phyloP scores from a whole-genome alignment of 306 rosid species.

The Rosa persica region DNA sequence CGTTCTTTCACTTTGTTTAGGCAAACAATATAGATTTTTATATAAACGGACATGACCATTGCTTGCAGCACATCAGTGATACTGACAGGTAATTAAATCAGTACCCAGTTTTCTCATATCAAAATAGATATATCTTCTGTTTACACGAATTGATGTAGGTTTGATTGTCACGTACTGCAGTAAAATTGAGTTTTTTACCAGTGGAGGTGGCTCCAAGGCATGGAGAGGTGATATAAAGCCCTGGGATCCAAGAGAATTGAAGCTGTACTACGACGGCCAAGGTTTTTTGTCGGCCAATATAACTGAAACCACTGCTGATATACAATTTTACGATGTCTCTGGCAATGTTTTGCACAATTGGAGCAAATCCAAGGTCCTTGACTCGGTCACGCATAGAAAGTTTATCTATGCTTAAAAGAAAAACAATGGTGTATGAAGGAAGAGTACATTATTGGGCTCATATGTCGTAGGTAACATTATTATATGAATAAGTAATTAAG shows the following conservation, averaged over 20 bases:
- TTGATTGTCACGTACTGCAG: conserved; percentile 32
- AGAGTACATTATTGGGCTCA: background rate
- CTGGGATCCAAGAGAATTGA: conserved; percentile 38
- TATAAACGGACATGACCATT: conserved; percentile 83
- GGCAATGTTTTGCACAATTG: conserved; percentile 57
- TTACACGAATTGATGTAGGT: background rate
- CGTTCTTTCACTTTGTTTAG: conserved; percentile 26
- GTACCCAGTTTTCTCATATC: background rate
- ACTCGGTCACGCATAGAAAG: background rate
- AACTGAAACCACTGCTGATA: conserved; percentile 31
- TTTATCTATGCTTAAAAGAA: background rate
- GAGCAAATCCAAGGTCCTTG: conserved; percentile 14
- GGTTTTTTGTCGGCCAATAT: conserved; percentile 66
- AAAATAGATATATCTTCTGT: background rate
- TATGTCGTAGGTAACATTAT: no score
- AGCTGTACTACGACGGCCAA: conserved; percentile 78
- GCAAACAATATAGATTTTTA: conserved; percentile 65
- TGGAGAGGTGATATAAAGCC: conserved; percentile 63
- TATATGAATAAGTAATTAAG: background rate
- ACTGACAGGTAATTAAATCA: conserved; percentile 40
- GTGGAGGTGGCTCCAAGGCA: conserved; percentile 92
- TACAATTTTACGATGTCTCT: conserved; percentile 50
- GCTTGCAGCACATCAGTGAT: conserved; percentile 69
- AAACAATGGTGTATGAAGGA: background rate
- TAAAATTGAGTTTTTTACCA: conserved; percentile 63